phyloP scores from a whole-genome alignment of 164 flowering plant species.

The Paratinospora sagittata region DNA sequence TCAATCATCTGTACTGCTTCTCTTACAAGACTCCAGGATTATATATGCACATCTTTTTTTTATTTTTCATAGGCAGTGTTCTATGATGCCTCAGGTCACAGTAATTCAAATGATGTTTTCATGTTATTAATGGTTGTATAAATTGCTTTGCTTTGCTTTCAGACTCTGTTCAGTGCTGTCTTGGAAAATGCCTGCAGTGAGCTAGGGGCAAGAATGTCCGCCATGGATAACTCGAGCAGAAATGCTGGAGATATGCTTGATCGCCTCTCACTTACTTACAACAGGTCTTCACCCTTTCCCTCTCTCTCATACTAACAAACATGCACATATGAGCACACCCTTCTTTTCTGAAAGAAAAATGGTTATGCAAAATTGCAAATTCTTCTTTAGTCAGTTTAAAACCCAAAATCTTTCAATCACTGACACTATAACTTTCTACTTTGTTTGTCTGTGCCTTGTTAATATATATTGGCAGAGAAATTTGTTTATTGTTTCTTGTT shows the following conservation, averaged over 20 bases:
- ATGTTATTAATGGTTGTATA: neutral
- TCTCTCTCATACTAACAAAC: constrained; percentile 8
- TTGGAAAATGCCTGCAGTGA: constrained; percentile 99
- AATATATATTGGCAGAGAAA: neutral
- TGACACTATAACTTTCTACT: neutral
- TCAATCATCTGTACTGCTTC: neutral
- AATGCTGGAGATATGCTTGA: constrained; percentile 99
- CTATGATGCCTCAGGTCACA: neutral
- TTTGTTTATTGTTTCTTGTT: constrained; percentile 5
- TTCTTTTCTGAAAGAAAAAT: neutral
- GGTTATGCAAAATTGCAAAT: neutral
- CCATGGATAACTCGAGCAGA: constrained; percentile 98
- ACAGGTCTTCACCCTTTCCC: constrained; percentile 56
- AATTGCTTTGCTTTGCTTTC: neutral
- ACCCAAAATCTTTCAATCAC: neutral
- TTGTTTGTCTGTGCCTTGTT: neutral
- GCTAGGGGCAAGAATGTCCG: constrained; percentile 99
- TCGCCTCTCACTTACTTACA: constrained; percentile 86
- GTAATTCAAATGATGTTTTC: neutral
- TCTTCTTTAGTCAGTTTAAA: neutral
- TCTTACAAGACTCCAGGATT: neutral
- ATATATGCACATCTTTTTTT: neutral
- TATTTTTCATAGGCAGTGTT: neutral
- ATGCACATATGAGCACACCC: neutral
- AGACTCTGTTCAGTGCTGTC: constrained; percentile 85